These are phyloP conservation scores for Aureobasidium mangrovei DNA, from an alignment of 2,329 filamentous ascomycete genomes.

Conservation along the genomic window DNA sequence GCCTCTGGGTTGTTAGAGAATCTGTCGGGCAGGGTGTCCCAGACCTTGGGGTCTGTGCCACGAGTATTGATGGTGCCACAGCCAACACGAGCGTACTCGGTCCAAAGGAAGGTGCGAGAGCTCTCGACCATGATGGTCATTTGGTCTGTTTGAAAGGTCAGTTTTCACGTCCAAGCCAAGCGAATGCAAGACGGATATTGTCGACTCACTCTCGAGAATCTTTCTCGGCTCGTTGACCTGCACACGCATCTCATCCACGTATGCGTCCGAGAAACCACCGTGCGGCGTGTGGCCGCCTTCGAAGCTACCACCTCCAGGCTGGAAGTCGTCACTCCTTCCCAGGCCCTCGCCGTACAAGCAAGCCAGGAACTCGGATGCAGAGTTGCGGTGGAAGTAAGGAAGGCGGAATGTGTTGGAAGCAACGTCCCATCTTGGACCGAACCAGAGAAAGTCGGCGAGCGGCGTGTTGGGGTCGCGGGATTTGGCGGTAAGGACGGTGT, in stretches of 20 bases:
- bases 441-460: conserved; percentile 32
- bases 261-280: conserved; percentile 35
- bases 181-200: too few relatives aligned
- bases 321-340: conserved; percentile 37
- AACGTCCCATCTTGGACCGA: conserved; percentile 32
- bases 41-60: conserved; percentile 31
- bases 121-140: conserved; percentile 33
- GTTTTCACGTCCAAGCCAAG: too few relatives aligned
- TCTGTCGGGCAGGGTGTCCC: conserved; percentile 30
- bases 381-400: conserved; percentile 33
- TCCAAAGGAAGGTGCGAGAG: conserved; percentile 31
- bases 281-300: conserved; percentile 32
- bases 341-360: conserved; percentile 30
- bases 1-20: conserved; percentile 30
- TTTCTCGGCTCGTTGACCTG: conserved; percentile 36
- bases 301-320: conserved; percentile 30
- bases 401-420: conserved; percentile 32
- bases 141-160: conserved; percentile 23
- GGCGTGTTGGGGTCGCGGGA: conserved; percentile 30
- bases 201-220: conserved; percentile 31
- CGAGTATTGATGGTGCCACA: conserved; percentile 29
- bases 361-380: conserved; percentile 31
- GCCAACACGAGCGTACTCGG: conserved; percentile 29
- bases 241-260: conserved; percentile 37
- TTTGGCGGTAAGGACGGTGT: conserved; percentile 31